Conservation (phyloP, 1,139 yeast species). For the Kluyveromyces sp. region DNA sequence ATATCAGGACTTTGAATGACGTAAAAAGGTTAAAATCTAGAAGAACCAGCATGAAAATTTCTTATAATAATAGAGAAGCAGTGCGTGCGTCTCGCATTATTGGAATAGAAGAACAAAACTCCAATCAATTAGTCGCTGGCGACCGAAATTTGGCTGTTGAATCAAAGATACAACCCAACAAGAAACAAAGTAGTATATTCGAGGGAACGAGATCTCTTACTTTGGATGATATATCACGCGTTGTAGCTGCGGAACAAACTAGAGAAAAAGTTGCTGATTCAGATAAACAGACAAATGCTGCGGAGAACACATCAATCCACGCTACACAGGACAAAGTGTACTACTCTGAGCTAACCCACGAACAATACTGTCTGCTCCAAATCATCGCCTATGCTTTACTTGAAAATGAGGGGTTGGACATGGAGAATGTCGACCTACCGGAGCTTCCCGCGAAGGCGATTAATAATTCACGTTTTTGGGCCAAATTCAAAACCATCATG, state of each 20-base stretch:
- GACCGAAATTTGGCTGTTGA: slow-evolving; percentile 21
- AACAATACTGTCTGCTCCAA: slow-evolving; percentile 48
- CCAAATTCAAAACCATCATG: slow-evolving; percentile 38
- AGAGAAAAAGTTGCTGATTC: slow-evolving; percentile 50
- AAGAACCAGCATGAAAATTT: slow-evolving; percentile 60
- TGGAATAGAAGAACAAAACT: slow-evolving; percentile 37
- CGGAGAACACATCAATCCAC: not conserved
- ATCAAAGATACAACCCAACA: slow-evolving; percentile 40
- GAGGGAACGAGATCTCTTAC: slow-evolving; percentile 82
- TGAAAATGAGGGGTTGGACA: slow-evolving; percentile 11
- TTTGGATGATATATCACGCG: slow-evolving; percentile 91
- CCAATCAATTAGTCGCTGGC: slow-evolving; percentile 10
- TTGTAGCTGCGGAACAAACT: slow-evolving; percentile 96
- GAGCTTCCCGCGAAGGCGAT: slow-evolving; percentile 18
- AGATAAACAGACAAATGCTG: not conserved
- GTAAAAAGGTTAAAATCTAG: slow-evolving; percentile 71
- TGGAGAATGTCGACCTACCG: slow-evolving; percentile 12
- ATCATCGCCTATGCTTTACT: slow-evolving; percentile 44
- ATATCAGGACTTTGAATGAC: slow-evolving; percentile 66
- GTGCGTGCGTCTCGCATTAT: slow-evolving; percentile 49
- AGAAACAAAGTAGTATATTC: slow-evolving; percentile 35
- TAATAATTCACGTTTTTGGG: slow-evolving; percentile 53
- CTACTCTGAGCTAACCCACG: slow-evolving; percentile 62
- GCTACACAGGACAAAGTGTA: slow-evolving; percentile 38
- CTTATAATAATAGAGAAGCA: slow-evolving; percentile 52